Conservation (phyloP, 1,284 basidiomycete species). For the Marasmius fiardii region DNA sequence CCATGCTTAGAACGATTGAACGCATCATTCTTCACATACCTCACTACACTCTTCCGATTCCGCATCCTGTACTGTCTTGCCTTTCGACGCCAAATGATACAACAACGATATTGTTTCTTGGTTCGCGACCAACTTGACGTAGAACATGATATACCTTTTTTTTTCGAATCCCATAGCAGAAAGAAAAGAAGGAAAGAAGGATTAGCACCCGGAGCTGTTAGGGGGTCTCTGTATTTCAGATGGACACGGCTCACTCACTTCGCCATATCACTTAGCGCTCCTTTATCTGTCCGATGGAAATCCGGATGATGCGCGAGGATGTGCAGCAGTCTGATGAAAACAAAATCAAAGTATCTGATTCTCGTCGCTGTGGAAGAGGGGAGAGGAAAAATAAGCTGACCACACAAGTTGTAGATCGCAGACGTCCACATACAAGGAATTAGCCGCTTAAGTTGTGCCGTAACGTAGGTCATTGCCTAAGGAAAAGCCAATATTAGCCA, state of each 20-base stretch:
- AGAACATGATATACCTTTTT: slow-evolving; percentile 87
- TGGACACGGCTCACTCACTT: too few species aligned
- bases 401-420: slow-evolving; percentile 5
- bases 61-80: slow-evolving; percentile 84
- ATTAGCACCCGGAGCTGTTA: too few species aligned
- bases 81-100: slow-evolving; percentile 78
- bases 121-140: slow-evolving; percentile 73
- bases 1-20: not conserved
- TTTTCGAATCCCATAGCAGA: too few species aligned
- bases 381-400: not conserved
- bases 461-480: slow-evolving; percentile 61
- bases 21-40: slow-evolving; percentile 36
- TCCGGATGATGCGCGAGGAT: slow-evolving; percentile 94
- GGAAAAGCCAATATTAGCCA: slow-evolving; percentile 3
- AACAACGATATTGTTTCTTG: slow-evolving; percentile 82
- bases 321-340: slow-evolving; percentile 85
- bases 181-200: too few species aligned
- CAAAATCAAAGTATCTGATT: slow-evolving; percentile 73
- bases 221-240: too few species aligned
- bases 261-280: slow-evolving; percentile 68
- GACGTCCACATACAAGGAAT: slow-evolving; percentile 37
- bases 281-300: slow-evolving; percentile 56
- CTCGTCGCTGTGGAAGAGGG: slow-evolving; percentile 40
- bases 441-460: slow-evolving; percentile 42
- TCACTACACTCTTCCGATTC: slow-evolving; percentile 65